Evolutionary conservation across 768 basidiomycete genomes (phyloP), one percentile per base, ranked within the genome.

Genomic region (Rossbeevera mucosa): DNA sequence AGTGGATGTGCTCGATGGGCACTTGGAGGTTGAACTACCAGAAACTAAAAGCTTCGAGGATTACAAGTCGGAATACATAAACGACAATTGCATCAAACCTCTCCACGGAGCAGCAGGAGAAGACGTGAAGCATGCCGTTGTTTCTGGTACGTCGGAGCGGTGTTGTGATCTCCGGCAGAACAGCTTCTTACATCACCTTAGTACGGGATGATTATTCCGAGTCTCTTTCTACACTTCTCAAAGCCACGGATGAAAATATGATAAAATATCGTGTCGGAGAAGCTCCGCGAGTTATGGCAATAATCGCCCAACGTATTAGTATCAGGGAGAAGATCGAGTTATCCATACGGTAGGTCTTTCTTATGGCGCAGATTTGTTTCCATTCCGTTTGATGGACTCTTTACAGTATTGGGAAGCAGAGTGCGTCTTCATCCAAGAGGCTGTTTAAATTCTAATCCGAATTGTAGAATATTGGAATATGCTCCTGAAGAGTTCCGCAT

Each of bases 191-290:
- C 26, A 26, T 5, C 8, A 2, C 5, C 7, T 25, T 42, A 59
- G 58, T 25, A 12, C 7, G 20, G 21, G 50, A 52, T 1, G 53
- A 41, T 16, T 49, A 56, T 24, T 43, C 47, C 0, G 33, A 49
- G 11, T 51, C 44, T n/a, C 58, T 52, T 22, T n/a, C 47, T 2
- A 5, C 20, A 0, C 50, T 59, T 31, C n/a, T 55, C 47, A 42
- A 12, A 4, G 47, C 41, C 16, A 59, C 33, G 2, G 30, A 30
- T 5, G 13, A 14, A 4, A 30, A 30, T 26, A 26, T 26, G 7
- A 26, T 26, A 26, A 26, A 26, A 26, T 30, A 30, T 30, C 4
- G 13, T 13, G 29, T 30, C 29, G 29, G 29, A 6, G 7, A 31
- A 7, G 7, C 31, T 16, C 7, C 16, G 31, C 31, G 14, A 16